Evolutionary conservation across 176 grass and related monocot genomes (phyloP).

Genomic region (Triticum dicoccoides): DNA sequence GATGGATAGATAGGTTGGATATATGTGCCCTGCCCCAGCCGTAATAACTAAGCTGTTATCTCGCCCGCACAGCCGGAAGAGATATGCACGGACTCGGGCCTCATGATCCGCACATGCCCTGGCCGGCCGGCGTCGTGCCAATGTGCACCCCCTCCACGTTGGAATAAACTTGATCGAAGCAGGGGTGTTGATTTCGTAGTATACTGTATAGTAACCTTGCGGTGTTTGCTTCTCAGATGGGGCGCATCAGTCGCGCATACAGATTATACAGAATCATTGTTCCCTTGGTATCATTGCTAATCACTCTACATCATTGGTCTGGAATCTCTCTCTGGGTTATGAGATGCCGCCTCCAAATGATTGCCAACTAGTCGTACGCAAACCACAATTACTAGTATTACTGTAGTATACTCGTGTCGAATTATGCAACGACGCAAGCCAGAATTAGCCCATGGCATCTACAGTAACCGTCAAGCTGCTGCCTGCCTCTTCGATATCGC

Average conservation of each 20-base stretch:
- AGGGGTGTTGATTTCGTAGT: background rate
- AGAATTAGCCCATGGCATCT: no score
- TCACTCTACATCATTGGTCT: background rate
- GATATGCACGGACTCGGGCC: slow-evolving; percentile 19
- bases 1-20: background rate
- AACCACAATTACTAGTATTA: no score
- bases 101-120: slow-evolving; percentile 3
- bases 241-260: background rate
- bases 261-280: background rate
- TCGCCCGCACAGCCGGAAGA: background rate
- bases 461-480: no score
- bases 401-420: no score
- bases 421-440: no score
- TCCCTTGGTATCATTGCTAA: slow-evolving; percentile 20
- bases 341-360: background rate
- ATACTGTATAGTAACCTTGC: background rate
- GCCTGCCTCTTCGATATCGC: no score
- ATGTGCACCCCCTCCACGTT: slow-evolving; percentile 6
- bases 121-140: background rate
- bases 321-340: background rate
- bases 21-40: background rate
- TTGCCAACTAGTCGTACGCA: background rate
- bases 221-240: background rate
- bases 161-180: background rate
- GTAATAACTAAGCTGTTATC: slow-evolving; percentile 28